Base-by-base conservation (phyloP, 2,329 filamentous ascomycete genomes). In the Colletotrichum navitas region DNA sequence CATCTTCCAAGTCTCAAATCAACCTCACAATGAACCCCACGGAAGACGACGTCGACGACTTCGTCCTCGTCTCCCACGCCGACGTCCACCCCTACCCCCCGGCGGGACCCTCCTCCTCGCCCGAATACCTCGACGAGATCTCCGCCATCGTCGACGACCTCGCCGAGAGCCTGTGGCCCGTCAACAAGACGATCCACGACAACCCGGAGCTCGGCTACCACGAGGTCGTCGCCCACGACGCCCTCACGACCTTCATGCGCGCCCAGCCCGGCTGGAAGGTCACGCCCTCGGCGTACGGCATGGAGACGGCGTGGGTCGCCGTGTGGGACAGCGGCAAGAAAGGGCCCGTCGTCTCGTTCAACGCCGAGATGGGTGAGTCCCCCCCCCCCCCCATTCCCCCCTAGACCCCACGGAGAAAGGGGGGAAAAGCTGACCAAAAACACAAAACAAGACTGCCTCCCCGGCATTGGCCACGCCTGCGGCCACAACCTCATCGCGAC, bases 401-500 rank as follows among this genome's bases (percentile, higher is more conserved):
- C 18, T 6, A 41, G 39, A 6, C 18, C 41, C 41, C 36, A 12
- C 36, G 10, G 34, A 7, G 5, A 34, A 34, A 34, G 6, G 21
- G 16, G 41, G 18, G n/a, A n/a, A 45, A n/a, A n/a, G 3, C 43
- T 45, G 1, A 45, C 43, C 18, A 45, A 45, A n/a, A 45, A n/a
- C 43, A 4, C 7, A 45, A 3, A 21, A 39, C 5, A 52, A 84
- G 85, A 88, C 74, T 85, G 85, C 3, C 80, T 88, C 4, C 84
- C 85, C 1, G 83, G 81, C 1, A 81, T 88, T 10, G 86, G 86
- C 45, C 86, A 88, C 74, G 85, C 85, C 10, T 89, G 87, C 66
- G 87, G 87, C 5, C 87, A 88, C 77, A 88, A 88, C 72, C 81
- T 88, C 47, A 88, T 88, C 65, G 85, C 85, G 6, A 84, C 81